Conservation (phyloP, 202 grass and related monocot genomes). For the Setaria viridis region DNA sequence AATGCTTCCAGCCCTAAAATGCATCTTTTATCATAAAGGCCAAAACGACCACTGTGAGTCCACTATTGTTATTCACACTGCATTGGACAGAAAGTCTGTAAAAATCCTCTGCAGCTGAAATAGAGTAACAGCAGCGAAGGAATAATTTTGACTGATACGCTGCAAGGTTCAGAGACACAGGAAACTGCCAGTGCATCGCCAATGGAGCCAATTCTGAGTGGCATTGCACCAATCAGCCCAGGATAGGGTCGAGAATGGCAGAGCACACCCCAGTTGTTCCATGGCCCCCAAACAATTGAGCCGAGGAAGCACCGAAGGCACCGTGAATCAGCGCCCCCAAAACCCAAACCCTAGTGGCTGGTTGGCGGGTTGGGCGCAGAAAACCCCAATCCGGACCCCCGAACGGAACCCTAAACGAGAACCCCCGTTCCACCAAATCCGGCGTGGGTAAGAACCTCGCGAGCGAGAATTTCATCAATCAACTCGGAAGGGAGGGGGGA, state of each 20-base stretch:
- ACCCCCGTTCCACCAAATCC: background rate
- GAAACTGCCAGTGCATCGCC: background rate
- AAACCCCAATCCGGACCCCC: background rate
- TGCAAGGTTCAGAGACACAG: background rate
- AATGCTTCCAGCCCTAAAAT: background rate
- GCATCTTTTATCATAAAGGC: background rate
- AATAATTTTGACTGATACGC: background rate
- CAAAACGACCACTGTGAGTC: background rate
- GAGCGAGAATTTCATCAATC: background rate
- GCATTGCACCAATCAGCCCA: conserved; percentile 26
- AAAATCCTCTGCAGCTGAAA: background rate
- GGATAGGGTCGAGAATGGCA: background rate
- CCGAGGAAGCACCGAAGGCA: background rate
- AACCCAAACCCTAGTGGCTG: conserved; percentile 46
- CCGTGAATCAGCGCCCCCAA: conserved; percentile 1
- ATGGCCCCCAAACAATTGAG: background rate
- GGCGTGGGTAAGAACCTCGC: background rate
- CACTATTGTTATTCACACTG: background rate
- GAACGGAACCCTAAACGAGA: background rate
- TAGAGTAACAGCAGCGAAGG: background rate
- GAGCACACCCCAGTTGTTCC: background rate
- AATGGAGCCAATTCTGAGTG: background rate
- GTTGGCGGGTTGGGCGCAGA: background rate
- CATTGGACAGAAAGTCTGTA: background rate
- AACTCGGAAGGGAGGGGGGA: background rate